Conservation (phyloP, 176 grass and related monocot genomes). For the Zea luxurians region DNA sequence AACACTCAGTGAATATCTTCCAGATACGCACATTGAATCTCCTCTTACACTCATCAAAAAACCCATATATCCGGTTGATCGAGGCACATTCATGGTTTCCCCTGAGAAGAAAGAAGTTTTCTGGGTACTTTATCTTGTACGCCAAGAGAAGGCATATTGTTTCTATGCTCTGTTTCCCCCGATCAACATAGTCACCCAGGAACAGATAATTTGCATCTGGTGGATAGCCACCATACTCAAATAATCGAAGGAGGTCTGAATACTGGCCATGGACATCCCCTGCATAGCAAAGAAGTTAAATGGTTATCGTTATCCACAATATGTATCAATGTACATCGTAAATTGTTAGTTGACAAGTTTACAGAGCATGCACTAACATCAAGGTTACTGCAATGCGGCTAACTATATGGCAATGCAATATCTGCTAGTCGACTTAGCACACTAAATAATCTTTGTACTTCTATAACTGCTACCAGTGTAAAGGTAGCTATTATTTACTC, state of each 20-base stretch:
- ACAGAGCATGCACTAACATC: not conserved
- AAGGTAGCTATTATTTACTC: slow-evolving; percentile 8
- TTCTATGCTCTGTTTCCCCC: slow-evolving; percentile 76
- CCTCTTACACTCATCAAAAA: slow-evolving; percentile 77
- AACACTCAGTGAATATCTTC: slow-evolving; percentile 78
- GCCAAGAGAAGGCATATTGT: slow-evolving; percentile 79
- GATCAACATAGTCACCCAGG: slow-evolving; percentile 67
- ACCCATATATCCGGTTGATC: slow-evolving; percentile 76
- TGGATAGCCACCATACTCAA: slow-evolving; percentile 71
- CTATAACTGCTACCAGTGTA: not conserved
- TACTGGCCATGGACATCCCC: slow-evolving; percentile 77
- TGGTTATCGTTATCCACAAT: not conserved
- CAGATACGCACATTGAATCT: slow-evolving; percentile 70
- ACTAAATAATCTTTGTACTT: not conserved
- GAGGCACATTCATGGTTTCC: slow-evolving; percentile 87
- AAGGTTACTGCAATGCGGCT: not conserved
- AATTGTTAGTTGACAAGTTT: slow-evolving; percentile 21
- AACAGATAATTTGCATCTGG: slow-evolving; percentile 73
- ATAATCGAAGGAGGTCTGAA: slow-evolving; percentile 73
- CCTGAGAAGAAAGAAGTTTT: slow-evolving; percentile 73
- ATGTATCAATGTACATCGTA: not conserved
- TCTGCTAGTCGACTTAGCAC: not conserved
- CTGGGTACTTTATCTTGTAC: slow-evolving; percentile 68
- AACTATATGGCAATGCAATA: not conserved
- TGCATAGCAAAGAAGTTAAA: slow-evolving; percentile 35